Percentiles rank a stretch among this genome's conserved stretches.
These are phyloP conservation scores for Borovskyia barvae DNA, from an alignment of 208 protist species.

Conservation along the genomic window DNA sequence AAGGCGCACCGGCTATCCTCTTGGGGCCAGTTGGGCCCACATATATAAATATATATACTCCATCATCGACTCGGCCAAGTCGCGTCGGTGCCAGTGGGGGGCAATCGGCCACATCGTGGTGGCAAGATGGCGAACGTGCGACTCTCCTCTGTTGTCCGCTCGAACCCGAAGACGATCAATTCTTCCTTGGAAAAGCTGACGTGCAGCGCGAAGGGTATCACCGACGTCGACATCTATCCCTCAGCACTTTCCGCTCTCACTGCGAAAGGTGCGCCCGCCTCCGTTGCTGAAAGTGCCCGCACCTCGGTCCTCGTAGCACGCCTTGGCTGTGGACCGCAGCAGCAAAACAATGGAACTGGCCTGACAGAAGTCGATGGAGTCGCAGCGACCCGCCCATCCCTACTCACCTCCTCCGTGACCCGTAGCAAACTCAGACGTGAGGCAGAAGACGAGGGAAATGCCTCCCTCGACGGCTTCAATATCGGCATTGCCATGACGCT, in stretches of 20 bases:
- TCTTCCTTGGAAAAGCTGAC: slow-evolving; percentile 66
- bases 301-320: slow-evolving; percentile 3
- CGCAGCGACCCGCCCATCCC: no score
- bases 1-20: no score
- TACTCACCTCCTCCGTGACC: no score
- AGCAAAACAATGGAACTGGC: no score
- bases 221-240: slow-evolving; percentile 73
- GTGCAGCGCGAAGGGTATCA: slow-evolving; percentile 57
- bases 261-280: slow-evolving; percentile 17
- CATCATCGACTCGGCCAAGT: no score
- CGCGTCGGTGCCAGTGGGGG: no score
- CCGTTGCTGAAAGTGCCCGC: slow-evolving; percentile 20
- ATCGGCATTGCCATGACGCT: slow-evolving; percentile 65
- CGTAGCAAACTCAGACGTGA: no score
- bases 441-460: slow-evolving; percentile 2
- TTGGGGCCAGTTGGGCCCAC: no score
- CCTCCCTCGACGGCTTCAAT: slow-evolving; percentile 44
- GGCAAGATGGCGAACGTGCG: slow-evolving; percentile 15
- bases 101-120: no score
- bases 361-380: no score
- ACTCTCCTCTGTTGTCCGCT: slow-evolving; percentile 47
- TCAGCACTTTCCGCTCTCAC: slow-evolving; percentile 51
- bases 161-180: slow-evolving; percentile 46
- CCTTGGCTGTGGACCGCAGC: not conserved
- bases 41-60: no score